Evolutionary conservation across 1,139 yeast genomes (phyloP).

Genomic region (Blastobotrys persicus): DNA sequence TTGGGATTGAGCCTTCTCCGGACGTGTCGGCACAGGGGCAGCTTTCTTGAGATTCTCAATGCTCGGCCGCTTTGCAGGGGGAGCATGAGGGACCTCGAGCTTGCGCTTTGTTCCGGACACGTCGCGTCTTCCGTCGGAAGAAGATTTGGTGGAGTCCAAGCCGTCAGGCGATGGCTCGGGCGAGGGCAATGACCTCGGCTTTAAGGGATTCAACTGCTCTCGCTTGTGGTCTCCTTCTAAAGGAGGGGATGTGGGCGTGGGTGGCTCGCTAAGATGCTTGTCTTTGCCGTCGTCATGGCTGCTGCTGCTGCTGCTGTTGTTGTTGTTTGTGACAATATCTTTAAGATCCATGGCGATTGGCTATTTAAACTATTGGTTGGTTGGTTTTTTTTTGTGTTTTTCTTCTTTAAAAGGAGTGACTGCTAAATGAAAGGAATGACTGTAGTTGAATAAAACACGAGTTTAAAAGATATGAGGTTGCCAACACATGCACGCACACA

Average conservation of each 20-base stretch:
- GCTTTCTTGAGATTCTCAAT: neutral
- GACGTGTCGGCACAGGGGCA: neutral
- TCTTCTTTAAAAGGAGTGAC: neutral
- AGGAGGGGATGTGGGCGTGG: conserved; percentile 18
- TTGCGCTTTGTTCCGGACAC: too few relatives aligned
- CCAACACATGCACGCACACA: conserved; percentile 5
- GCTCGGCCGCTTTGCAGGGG: conserved; percentile 8
- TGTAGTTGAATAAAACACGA: conserved; percentile 4
- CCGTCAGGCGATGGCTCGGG: conserved; percentile 25
- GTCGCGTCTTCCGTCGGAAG: too few relatives aligned
- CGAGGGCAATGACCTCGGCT: conserved; percentile 22
- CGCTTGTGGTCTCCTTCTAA: neutral
- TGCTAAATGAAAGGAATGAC: conserved; percentile 6
- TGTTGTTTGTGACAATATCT: conserved; percentile 15
- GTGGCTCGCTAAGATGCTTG: conserved; percentile 11
- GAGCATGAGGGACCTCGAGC: conserved; percentile 3
- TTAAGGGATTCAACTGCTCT: conserved; percentile 1
- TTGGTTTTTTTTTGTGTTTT: neutral
- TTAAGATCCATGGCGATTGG: conserved; percentile 18
- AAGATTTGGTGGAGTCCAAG: too few relatives aligned
- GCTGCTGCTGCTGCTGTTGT: neutral
- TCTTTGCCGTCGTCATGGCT: neutral
- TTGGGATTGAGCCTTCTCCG: conserved; percentile 3
- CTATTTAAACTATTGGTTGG: neutral
- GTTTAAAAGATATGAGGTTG: too few relatives aligned